Evolutionary conservation across 352 stramenopile species (phyloP), one percentile per base, ranked within the genome.

Genomic region (Pythium graminicola): DNA sequence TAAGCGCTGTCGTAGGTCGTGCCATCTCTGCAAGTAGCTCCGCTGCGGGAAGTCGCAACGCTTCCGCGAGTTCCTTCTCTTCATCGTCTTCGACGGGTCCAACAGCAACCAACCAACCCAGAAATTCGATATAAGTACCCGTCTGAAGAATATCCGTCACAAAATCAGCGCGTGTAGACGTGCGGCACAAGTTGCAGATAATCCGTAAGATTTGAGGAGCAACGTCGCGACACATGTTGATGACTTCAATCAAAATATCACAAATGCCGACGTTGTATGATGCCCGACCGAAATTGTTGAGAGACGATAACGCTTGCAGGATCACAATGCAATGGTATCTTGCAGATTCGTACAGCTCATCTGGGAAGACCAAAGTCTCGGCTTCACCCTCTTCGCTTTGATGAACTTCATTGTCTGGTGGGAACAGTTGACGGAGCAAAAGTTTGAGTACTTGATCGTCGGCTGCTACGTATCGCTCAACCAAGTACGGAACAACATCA

Each of bases 331-430:
- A 87, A 54, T 89, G 73, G 22, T 79, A 57, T 20, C 74, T 64
- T 22, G 76, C 80, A 4, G 78, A 64, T n/a, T 76, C 42, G 52
- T 89, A 92, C 4, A 89, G 57, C 49, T 86, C 73, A 11, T 56
- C 53, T 2, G 76, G 70, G 11, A 88, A 71, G 14, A 76, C 64
- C 4, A 88, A 54, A 36, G 64, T 78, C 8, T 75, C 62, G 1
- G 39, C 33, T 23, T 62, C 65, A 1, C 64, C 65, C 11, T 82
- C 70, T 48, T 81, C 70, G 6, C 45, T 76, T 59, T 84, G 64
- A 48, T 92, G 78, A 1, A 89, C 78, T 64, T 92, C 78, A 26
- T 87, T 86, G 45, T 85, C 73, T 8, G 81, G 76, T 16, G 81
- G 78, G 38, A 89, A 92, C 22, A 89, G 40, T 46, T 88, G 60